Evolutionary conservation across 2,329 filamentous ascomycete species (phyloP).

Genomic region (Rutstroemia sp.): DNA sequence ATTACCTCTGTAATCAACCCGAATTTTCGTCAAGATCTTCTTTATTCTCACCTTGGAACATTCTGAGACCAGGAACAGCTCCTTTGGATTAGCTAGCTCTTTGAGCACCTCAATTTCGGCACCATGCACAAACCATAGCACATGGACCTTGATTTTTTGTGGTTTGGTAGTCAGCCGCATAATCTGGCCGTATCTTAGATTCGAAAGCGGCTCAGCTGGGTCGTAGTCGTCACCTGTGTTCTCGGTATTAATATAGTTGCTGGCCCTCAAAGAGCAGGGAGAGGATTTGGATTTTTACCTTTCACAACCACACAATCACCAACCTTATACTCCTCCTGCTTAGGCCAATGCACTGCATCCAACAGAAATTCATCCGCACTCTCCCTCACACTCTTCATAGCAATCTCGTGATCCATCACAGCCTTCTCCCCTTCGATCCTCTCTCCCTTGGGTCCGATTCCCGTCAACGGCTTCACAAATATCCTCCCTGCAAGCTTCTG

Average conservation of each 20-base stretch:
- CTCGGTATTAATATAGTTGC: too few relatives aligned
- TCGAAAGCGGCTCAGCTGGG: too few relatives aligned
- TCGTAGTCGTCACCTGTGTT: too few relatives aligned
- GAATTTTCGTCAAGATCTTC: slow-evolving; percentile 13
- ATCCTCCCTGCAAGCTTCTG: not conserved
- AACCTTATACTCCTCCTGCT: not conserved
- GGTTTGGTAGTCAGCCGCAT: too few relatives aligned
- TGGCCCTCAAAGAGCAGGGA: too few relatives aligned
- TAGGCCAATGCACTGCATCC: not conserved
- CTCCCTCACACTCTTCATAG: not conserved
- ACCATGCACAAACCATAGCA: slow-evolving; percentile 17
- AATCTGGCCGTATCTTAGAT: too few relatives aligned
- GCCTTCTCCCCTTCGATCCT: not conserved
- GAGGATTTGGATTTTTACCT: too few relatives aligned
- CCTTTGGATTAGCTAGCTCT: slow-evolving; percentile 12
- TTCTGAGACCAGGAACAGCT: slow-evolving; percentile 12
- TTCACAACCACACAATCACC: not conserved
- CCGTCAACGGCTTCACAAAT: not conserved
- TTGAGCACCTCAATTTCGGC: slow-evolving; percentile 8
- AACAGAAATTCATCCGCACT: not conserved
- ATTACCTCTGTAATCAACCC: slow-evolving; percentile 8
- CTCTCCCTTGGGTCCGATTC: not conserved
- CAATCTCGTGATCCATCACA: not conserved
- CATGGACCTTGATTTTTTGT: slow-evolving; percentile 1
- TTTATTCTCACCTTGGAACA: slow-evolving; percentile 10